Conservation (phyloP, 257 asterid genomes). For the Eustoma russellianum region DNA sequence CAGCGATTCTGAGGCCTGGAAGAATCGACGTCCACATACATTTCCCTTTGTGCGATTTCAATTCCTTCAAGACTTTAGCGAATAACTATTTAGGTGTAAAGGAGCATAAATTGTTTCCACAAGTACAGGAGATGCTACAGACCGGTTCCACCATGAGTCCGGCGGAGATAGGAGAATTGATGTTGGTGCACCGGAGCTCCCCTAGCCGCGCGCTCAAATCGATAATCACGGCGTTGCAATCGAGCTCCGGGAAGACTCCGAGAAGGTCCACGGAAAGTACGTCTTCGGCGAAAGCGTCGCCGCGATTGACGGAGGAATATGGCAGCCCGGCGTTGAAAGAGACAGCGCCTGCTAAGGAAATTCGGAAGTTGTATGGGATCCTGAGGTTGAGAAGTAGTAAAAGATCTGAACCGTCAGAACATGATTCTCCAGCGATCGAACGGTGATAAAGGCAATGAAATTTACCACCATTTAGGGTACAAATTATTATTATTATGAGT, state of each 20-base stretch:
- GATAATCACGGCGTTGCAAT: conserved; percentile 49
- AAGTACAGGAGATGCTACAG: conserved; percentile 50
- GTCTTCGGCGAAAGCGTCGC: conserved; percentile 28
- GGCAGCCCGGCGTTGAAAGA: conserved; percentile 53
- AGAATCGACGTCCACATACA: conserved; percentile 50
- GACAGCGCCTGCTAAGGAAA: conserved; percentile 37
- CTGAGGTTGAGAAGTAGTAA: conserved; percentile 46
- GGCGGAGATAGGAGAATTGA: conserved; percentile 56
- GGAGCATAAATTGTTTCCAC: conserved; percentile 53
- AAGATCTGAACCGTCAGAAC: conserved; percentile 45
- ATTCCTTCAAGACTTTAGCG: conserved; percentile 41
- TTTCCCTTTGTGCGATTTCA: conserved; percentile 50
- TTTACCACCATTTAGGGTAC: background rate
- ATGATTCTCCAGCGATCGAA: conserved; percentile 23
- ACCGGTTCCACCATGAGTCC: conserved; percentile 53
- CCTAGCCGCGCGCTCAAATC: conserved; percentile 59
- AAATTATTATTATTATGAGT: background rate
- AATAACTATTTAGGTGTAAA: conserved; percentile 41
- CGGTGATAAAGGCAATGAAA: conserved; percentile 15
- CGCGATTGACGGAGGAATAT: conserved; percentile 27
- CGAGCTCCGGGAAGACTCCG: conserved; percentile 16
- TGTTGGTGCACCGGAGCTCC: conserved; percentile 48
- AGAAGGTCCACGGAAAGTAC: conserved; percentile 22
- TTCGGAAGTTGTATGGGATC: conserved; percentile 51
- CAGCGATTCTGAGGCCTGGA: conserved; percentile 47